Base-by-base conservation (phyloP, 805 yeast genomes). In the Starmerella sirachaensis region DNA sequence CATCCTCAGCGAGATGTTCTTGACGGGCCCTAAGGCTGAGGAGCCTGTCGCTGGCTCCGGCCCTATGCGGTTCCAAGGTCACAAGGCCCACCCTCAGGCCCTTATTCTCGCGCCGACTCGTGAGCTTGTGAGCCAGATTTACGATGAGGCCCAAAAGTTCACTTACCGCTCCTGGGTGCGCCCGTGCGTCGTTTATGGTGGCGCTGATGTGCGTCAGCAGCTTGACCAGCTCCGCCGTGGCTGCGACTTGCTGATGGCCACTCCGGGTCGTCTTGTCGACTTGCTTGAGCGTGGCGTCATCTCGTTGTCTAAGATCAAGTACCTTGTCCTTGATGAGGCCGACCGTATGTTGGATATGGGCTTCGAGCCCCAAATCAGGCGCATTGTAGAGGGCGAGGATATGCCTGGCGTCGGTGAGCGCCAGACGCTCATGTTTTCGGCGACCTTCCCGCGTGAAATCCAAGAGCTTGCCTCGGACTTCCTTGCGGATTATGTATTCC, bases 321-420 rank as follows among this genome's bases (percentile, higher is more conserved):
- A 83, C 65, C 74, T 91, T 61, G 96, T 91, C 37, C 72, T 91
- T 96, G 98, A 74, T 88, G 98, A 88, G 72, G 98, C 98, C 58
- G 98, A 91, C 68, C 83, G 98, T 71, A 91, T 91, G 98, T 77
- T 91, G 68, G 98, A 91, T 76, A 91, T 91, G 97, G 98, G 98
- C 74, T 91, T 91, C 69, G 98, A 91, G 70, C 96, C 96, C 50
- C 98, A 91, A 72, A 91, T 91, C 60, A 83, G 98, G 74, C 81
- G 85, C 62, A 88, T 91, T 58, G 98, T 91, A 46, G 93, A 88
- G 65, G 93, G 81, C 51, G 86, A 93, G 70, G 97, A 85, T 62
- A 91, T 91, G 98, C 96, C 99, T 46, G 76, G 69, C 49, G 93
- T 82, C 40, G 68, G 72, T 44, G 72, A 79, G 55, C 80, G 99